Evolutionary conservation across 371 early-diverging fungal species (phyloP), one percentile per base, ranked within the genome.

Genomic region (Capniomyces stellatus): DNA sequence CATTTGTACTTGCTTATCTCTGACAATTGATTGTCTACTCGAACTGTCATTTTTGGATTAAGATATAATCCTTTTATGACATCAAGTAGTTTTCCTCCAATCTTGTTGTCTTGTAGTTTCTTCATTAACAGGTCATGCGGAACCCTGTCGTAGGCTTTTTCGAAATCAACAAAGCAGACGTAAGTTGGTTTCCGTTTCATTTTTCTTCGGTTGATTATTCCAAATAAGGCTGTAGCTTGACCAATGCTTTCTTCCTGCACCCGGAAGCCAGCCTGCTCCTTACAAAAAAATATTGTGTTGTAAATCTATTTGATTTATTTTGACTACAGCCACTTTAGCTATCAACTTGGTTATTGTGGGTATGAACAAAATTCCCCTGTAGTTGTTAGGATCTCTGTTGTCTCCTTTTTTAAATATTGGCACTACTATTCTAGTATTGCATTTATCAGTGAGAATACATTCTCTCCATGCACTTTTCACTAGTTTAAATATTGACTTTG

Each of bases 311-410:
- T 48, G 3, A 48, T 10, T 19, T 6, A 48, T 29, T 48, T 23
- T 48, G 4, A 10, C 10, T 3, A 31, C 48, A 15, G 25, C 48
- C 3, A 48, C 25, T 48, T 24, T 48, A 10, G 27, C 48, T 10
- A 48, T 6, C 15, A 48, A 18, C 30, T 48, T 48, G 4, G 30
- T 31, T 24, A 48, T 3, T 22, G 48, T 48, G 8, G 48, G 48
- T 29, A 48, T 48, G 8, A 48, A 24, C 30, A 31, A 48, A 29
- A 48, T 48, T 19, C 48, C 48, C 30, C 48, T 48, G 3, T 48
- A 48, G 27, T 48, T 48, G 48, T 48, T 19, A 25, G 48, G 10
- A 19, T 10, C 24, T 24, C 24, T 48, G 18, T 3, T 3, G 15
- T 48, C 48, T 48, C 24, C 48, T 19, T 48, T 48, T 48, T 48